Evolutionary conservation across 805 yeast species (phyloP), one percentile per base, ranked within the genome.

Genomic region (Torulaspora quercuum): DNA sequence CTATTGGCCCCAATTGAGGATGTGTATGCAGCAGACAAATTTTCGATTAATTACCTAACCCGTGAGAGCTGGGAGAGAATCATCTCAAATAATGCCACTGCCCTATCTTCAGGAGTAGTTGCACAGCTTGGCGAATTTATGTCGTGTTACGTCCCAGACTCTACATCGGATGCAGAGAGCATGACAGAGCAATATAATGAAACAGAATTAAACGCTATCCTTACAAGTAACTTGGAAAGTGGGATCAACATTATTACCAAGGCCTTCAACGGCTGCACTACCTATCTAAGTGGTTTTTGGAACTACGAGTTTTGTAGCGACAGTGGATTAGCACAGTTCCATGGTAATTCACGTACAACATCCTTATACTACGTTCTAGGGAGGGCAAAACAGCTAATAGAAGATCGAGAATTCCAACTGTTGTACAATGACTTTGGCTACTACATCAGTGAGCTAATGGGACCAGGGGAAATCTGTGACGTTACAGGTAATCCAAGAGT

Each of bases 391-490:
- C 33, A 45, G 26, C 30, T 34, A 1, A 24, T 58, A 22, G 36
- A 46, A 14, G 50, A 45, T 12, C 33, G 51, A 22, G 52, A 50
- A 3, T 42, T 45, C 5, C 65, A 61, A 29, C 57, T 69, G 16
- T 37, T 50, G 3, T 53, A 65, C 17, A 52, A 55, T 25, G 57
- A 64, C 19, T 57, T 58, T 16, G 68, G 65, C 7, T 58, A 62
- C 31, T 58, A 60, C 29, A 42, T 61, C 3, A 57, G 59, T 36
- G 57, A 59, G 29, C 26, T 39, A 8, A 53, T 79, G 54, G 61
- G 60, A 41, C 37, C 61, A 55, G 92, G 90, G 6, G 71, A 72
- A 13, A 35, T 63, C 3, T 82, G 92, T 58, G 84, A 78, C 48
- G 53, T 77, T 29, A 79, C 84, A 0, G 67, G 67, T 2, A 53